Base-by-base conservation (phyloP, 2,329 filamentous ascomycete genomes). In the Colletotrichum shisoi region DNA sequence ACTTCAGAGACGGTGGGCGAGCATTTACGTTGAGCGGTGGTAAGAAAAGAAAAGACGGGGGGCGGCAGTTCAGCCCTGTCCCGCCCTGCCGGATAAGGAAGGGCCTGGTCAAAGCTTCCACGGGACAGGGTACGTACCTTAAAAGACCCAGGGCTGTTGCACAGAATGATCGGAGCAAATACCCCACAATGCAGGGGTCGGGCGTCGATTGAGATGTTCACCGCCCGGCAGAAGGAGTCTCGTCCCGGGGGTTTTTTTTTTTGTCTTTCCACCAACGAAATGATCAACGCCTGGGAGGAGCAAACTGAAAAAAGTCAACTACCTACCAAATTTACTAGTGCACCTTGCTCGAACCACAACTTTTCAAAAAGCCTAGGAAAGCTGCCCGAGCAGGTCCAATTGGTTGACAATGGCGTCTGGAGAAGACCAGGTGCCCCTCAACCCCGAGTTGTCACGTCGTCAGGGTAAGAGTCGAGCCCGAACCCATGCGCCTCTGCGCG, bases 191-290 rank as follows among this genome's bases (percentile, higher is more conserved):
- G 8, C 59, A 67, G 21, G 63, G 63, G 24, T 52, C 5, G 6
- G n/a, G 21, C 9, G 6, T 15, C 17, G 13, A 66, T 44, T 27
- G 21, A 9, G 6, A 12, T 4, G 12, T 19, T 57, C 63, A 76
- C 75, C 75, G 74, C 75, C 73, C 69, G 75, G 75, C 75, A 76
- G 73, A 76, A 76, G 72, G 4, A 4, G 34, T 4, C 11, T n/a
- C 19, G 42, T 57, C 51, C 60, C 34, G 49, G 17, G 17, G 45
- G 2, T 27, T 71, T 67, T 64, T 69, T 67, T 71, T 67, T 71
- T 48, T 44, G 4, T 44, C n/a, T 39, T 42, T 53, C 15, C 15
- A 45, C 39, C 63, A 70, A 71, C 42, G 9, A 57, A 12, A 56
- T 15, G 44, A 53, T 58, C 34, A 8, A 12, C 11, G 49, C 31